Conservation (phyloP, 1,284 basidiomycete genomes). For the Testicularia cyperi region DNA sequence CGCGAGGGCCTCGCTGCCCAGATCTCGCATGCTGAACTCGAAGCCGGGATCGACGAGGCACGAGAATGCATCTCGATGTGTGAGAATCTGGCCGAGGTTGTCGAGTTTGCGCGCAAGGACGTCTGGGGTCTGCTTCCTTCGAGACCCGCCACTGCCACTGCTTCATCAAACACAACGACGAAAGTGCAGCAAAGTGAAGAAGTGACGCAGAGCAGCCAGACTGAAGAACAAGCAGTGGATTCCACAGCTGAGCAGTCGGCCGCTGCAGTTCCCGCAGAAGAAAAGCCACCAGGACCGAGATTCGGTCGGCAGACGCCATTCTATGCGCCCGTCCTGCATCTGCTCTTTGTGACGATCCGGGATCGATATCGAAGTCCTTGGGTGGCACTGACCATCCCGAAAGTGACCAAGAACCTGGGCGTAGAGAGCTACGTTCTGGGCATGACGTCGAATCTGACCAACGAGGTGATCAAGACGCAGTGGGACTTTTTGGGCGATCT, state of each 20-base stretch:
- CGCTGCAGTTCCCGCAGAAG: no score
- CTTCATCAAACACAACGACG: no score
- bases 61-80: constrained; percentile 29
- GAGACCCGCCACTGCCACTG: neutral
- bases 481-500: constrained; percentile 47
- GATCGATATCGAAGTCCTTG: constrained; percentile 44
- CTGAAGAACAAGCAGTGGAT: no score
- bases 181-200: neutral
- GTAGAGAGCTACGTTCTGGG: constrained; percentile 50
- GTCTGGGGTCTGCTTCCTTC: constrained; percentile 45
- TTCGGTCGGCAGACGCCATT: constrained; percentile 46
- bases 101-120: constrained; percentile 29
- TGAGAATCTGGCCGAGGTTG: constrained; percentile 26
- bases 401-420: constrained; percentile 32
- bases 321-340: constrained; percentile 49
- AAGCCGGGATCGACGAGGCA: constrained; percentile 40
- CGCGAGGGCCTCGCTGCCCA: constrained; percentile 29
- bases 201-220: no score
- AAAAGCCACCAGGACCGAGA: no score
- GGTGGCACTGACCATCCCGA: constrained; percentile 35
- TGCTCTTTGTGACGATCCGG: constrained; percentile 45
- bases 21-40: constrained; percentile 20
- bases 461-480: constrained; percentile 48
- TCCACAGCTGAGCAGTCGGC: no score
- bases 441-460: constrained; percentile 46